phyloP scores from a whole-genome alignment of 495 filamentous ascomycete species.

The Xylaria palmicola region DNA sequence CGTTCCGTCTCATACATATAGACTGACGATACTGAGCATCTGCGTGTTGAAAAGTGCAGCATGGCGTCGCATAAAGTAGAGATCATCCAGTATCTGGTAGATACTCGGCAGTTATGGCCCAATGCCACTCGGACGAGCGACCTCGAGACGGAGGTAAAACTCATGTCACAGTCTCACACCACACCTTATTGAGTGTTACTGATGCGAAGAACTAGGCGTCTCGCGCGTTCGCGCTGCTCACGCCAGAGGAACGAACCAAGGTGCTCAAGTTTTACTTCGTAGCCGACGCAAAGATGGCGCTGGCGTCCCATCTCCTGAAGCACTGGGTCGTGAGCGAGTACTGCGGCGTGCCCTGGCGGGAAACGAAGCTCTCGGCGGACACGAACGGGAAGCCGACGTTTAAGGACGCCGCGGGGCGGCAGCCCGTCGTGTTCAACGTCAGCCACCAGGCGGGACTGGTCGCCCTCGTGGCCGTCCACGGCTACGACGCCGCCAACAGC shows the following conservation, averaged over 20 bases:
- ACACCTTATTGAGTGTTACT: not conserved
- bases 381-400: constrained; percentile 63
- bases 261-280: constrained; percentile 60
- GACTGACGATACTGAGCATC: not conserved
- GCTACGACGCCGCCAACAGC: constrained; percentile 28
- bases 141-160: constrained; percentile 40
- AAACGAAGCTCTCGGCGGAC: constrained; percentile 59
- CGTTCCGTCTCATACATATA: not conserved
- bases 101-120: constrained; percentile 46
- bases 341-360: constrained; percentile 63
- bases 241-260: constrained; percentile 45
- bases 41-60: not conserved
- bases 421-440: constrained; percentile 77
- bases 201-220: constrained; percentile 42
- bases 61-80: constrained; percentile 26
- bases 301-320: constrained; percentile 79
- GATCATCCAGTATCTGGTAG: constrained; percentile 47
- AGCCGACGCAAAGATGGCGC: constrained; percentile 64
- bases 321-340: constrained; percentile 66
- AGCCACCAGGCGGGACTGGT: constrained; percentile 84
- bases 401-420: constrained; percentile 22
- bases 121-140: constrained; percentile 38
- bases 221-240: constrained; percentile 57
- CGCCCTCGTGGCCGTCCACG: constrained; percentile 45
- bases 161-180: not conserved